Base-by-base conservation (phyloP, 1,284 basidiomycete genomes). In the Ganoderma resinaceum region DNA sequence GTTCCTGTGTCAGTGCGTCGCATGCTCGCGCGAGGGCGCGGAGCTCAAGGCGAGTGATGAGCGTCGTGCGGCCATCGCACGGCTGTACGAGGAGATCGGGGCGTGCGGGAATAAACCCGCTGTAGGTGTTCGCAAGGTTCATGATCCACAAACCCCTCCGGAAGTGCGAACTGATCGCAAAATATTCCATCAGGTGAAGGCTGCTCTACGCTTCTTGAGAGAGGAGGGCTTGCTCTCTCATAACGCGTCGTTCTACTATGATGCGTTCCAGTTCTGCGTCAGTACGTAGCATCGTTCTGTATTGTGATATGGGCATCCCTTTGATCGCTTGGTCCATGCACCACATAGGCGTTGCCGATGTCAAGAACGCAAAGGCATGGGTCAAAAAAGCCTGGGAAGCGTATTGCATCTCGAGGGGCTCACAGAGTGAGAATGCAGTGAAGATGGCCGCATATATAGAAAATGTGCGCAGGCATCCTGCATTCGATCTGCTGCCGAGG, bases 1-100 rank as follows among this genome's bases (percentile, higher is more conserved):
- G 69, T 91, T 90, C 70, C 79, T 79, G 12, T 91, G 89, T 71
- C 73, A 68, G 1, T 91, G 89, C 75, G 69, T 73, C 18, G 80
- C 82, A 58, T 87, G 86, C 64, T 66, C 72, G 20, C 65, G 73
- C 6, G 69, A 73, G 26, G 74, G 68, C 3, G 71, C 68, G 26
- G 69, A 67, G 52, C 57, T 68, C 26, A 26, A 46, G 62, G 69
- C 67, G 20, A 76, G 76, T 61, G 76, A 77, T 63, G 59, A 66
- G 42, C 66, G 75, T 26, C 70, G 75, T 37, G 40, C 58, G 4
- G 64, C 66, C 3, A 66, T 75, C 26, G 63, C 70, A 2, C 66
- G 69, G 2, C 57, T 77, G 18, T 75, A 74, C 61, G 70, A 72
- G 18, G 76, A 76, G 58, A 74, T 76, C 9, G 71, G 62, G 2